Base-by-base conservation (phyloP, 179 eudicot genomes). In the Carnegiea gigantea region DNA sequence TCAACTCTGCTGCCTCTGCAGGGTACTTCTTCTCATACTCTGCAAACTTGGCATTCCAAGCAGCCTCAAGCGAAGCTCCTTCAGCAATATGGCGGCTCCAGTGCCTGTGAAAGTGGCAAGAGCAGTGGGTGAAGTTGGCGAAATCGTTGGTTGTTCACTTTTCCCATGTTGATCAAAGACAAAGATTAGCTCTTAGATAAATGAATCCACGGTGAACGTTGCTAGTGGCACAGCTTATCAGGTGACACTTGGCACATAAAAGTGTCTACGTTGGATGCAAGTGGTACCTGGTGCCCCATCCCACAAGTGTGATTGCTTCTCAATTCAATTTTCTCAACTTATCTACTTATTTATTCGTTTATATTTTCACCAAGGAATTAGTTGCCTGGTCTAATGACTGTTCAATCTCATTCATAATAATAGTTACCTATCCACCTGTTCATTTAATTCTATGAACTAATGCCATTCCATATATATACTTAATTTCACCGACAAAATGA, bases 81-180 rank as follows among this genome's bases (percentile, higher is more conserved):
- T 92, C 90, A 30, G 98, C 77, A 33, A 80, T 77, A 82, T 97
- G 99, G 83, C 98, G 95, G 91, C 99, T 97, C 99, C 99, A 97
- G 81, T 95, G 99, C 82, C 99, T 97, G 82, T 26, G 64, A 10
- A 51, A 24, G n/a, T 21, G 6, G 14, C 49, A 38, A 49, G 77
- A n/a, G n/a, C n/a, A 54, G 62, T 54, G 2, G n/a, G 62, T 18
- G n/a, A 54, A 48, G 62, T 23, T 62, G 68, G 68, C 28, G 8
- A 23, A 6, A 40, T 62, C 30, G 5, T n/a, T 17, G 62, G n/a
- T 21, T 57, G 53, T 57, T 57, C n/a, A 62, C n/a, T 23, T n/a
- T 62, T 1, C 68, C 15, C 68, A 62, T n/a, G 57, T 51, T 57
- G n/a, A 48, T 40, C 44, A 48, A 57, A 20, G 62, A 57, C 20